A percentile compares a stretch with the other conserved stretches of the same genome.
Conservation (phyloP, 768 basidiomycete genomes). For the Russula earlei region DNA sequence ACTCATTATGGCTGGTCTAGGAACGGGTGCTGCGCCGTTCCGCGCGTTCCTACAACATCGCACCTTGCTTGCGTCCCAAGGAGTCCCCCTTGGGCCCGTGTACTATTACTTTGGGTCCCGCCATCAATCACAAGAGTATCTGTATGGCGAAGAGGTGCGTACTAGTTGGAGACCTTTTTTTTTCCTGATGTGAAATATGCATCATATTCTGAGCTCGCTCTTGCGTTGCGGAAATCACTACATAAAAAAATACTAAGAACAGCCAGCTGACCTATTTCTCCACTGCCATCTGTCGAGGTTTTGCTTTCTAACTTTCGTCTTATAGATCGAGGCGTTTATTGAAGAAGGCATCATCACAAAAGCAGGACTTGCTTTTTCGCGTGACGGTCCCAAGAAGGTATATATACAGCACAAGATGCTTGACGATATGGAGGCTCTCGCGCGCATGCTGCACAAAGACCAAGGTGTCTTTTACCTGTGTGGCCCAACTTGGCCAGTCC, state of each 20-base stretch:
- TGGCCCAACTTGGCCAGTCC: slow-evolving; percentile 99
- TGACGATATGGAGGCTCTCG: slow-evolving; percentile 73
- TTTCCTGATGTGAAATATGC: slow-evolving; percentile 17
- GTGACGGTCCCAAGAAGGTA: slow-evolving; percentile 85
- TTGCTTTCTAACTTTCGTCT: neutral
- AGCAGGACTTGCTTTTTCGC: slow-evolving; percentile 92
- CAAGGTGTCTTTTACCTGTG: slow-evolving; percentile 90
- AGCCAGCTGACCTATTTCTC: slow-evolving; percentile 14
- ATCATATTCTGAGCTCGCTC: neutral
- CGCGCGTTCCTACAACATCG: slow-evolving; percentile 97
- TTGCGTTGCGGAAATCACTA: slow-evolving; percentile 18
- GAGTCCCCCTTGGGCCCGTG: slow-evolving; percentile 77
- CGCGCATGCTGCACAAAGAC: slow-evolving; percentile 61
- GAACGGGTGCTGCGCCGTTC: slow-evolving; percentile 98
- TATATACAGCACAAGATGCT: slow-evolving; percentile 99
- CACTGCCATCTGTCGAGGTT: neutral
- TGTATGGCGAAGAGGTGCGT: slow-evolving; percentile 75
- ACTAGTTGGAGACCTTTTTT: neutral
- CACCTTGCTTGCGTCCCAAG: slow-evolving; percentile 68
- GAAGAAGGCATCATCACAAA: slow-evolving; percentile 75
- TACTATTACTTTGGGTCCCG: slow-evolving; percentile 99
- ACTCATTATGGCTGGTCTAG: slow-evolving; percentile 96
- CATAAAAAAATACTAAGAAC: slow-evolving; percentile 16
- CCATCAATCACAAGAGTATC: slow-evolving; percentile 89
- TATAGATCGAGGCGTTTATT: slow-evolving; percentile 79